A percentile compares a stretch with the other conserved stretches of the same genome.
Conservation (phyloP, 768 basidiomycete species). For the Fistulinella prunicolor region DNA sequence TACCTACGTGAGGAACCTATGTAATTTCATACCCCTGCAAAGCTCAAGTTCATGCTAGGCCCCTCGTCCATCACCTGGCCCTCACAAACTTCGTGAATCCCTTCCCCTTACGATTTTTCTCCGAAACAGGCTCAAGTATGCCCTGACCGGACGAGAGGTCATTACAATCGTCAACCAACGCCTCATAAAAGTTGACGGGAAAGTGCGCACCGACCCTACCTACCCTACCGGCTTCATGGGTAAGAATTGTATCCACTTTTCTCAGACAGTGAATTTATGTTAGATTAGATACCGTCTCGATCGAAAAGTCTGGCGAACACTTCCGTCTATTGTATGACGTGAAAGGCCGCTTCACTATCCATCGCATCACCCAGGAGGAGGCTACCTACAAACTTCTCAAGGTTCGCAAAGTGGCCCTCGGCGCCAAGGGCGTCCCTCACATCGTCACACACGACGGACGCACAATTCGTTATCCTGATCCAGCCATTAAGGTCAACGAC, state of each 20-base stretch:
- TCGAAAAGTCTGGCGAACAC: slow-evolving; percentile 98
- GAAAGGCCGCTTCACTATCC: slow-evolving; percentile 99
- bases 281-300: slow-evolving; percentile 81
- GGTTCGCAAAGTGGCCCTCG: slow-evolving; percentile 88
- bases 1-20: slow-evolving; percentile 67
- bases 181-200: slow-evolving; percentile 96
- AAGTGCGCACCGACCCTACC: slow-evolving; percentile 96
- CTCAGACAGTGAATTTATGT: not conserved
- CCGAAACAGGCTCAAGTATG: slow-evolving; percentile 99
- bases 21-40: not conserved
- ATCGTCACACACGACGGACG: slow-evolving; percentile 99
- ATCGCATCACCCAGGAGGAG: slow-evolving; percentile 98
- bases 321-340: slow-evolving; percentile 99
- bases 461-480: slow-evolving; percentile 99
- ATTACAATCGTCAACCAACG: slow-evolving; percentile 93
- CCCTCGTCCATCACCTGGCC: slow-evolving; percentile 95
- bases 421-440: slow-evolving; percentile 92
- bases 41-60: slow-evolving; percentile 50
- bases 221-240: slow-evolving; percentile 98
- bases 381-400: slow-evolving; percentile 95
- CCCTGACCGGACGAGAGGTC: slow-evolving; percentile 94
- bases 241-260: slow-evolving; percentile 35
- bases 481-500: slow-evolving; percentile 92
- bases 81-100: slow-evolving; percentile 98
- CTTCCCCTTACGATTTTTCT: slow-evolving; percentile 97